These are phyloP conservation scores for Endoconidiophora laricicola DNA, from an alignment of 2,329 filamentous ascomycete species.

Conservation along the genomic window DNA sequence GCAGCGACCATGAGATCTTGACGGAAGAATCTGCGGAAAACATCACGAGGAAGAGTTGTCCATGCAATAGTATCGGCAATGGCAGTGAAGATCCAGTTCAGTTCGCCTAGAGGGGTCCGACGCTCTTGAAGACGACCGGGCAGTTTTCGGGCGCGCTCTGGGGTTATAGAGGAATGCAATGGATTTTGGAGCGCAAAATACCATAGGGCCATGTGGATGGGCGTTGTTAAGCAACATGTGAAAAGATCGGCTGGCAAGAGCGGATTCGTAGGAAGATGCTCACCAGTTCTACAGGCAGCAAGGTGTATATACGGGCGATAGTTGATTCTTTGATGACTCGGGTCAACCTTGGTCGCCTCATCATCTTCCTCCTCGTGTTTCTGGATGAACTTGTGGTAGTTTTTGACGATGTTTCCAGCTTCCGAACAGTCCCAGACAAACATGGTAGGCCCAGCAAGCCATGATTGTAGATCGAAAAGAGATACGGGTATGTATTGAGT, in stretches of 20 bases:
- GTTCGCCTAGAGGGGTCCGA: slow-evolving; percentile 79
- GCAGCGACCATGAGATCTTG: slow-evolving; percentile 99
- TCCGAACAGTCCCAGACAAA: slow-evolving; percentile 98
- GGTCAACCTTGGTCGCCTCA: slow-evolving; percentile 59
- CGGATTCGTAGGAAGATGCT: slow-evolving; percentile 89
- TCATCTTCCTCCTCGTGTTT: slow-evolving; percentile 86
- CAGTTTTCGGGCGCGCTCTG: slow-evolving; percentile 74
- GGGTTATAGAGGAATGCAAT: slow-evolving; percentile 46
- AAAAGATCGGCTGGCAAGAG: slow-evolving; percentile 87
- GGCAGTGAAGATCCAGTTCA: slow-evolving; percentile 99
- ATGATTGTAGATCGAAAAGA: slow-evolving; percentile 83
- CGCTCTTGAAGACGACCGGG: slow-evolving; percentile 85
- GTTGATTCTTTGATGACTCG: slow-evolving; percentile 64
- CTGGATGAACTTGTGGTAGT: slow-evolving; percentile 86
- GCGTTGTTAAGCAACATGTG: slow-evolving; percentile 87
- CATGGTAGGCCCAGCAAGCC: slow-evolving; percentile 87
- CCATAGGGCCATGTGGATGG: slow-evolving; percentile 91
- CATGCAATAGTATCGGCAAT: slow-evolving; percentile 98
- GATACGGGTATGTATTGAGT: slow-evolving; percentile 98
- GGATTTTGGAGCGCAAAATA: slow-evolving; percentile 95
- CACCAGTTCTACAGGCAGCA: slow-evolving; percentile 76
- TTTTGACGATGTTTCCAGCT: slow-evolving; percentile 85
- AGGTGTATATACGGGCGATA: slow-evolving; percentile 66
- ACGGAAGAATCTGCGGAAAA: slow-evolving; percentile 93
- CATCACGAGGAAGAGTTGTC: slow-evolving; percentile 76